phyloP scores from a whole-genome alignment of 805 yeast genomes.

The Ascoidea asiatica region DNA sequence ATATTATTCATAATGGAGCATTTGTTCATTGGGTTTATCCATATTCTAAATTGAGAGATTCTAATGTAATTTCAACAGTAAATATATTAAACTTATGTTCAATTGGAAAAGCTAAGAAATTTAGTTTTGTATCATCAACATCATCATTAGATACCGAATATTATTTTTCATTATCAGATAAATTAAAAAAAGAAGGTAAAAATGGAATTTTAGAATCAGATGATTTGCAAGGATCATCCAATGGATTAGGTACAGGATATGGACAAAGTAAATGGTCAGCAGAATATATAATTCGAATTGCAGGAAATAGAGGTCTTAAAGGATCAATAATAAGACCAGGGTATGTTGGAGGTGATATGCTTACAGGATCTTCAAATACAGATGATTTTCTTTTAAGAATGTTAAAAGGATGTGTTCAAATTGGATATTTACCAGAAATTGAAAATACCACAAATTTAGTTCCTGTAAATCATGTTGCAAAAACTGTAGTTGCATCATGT shows the following conservation, averaged over 20 bases:
- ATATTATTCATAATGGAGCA: constrained; percentile 92
- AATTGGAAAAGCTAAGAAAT: constrained; percentile 71
- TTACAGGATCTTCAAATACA: constrained; percentile 83
- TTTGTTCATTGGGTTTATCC: constrained; percentile 98
- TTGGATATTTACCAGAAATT: constrained; percentile 79
- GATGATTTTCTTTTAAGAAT: constrained; percentile 92
- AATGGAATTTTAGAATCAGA: constrained; percentile 75
- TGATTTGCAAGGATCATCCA: constrained; percentile 66
- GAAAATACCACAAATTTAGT: constrained; percentile 86
- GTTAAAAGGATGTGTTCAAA: constrained; percentile 87
- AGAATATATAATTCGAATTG: constrained; percentile 75
- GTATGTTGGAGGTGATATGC: constrained; percentile 78
- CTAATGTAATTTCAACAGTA: constrained; percentile 82
- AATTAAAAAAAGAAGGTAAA: constrained; percentile 45
- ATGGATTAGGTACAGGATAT: constrained; percentile 82
- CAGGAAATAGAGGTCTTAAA: constrained; percentile 75
- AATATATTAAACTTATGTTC: constrained; percentile 71
- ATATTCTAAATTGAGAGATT: constrained; percentile 76
- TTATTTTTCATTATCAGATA: constrained; percentile 66
- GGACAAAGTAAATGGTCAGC: constrained; percentile 99
- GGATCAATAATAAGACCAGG: constrained; percentile 95
- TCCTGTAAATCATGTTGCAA: constrained; percentile 97
- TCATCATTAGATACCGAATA: constrained; percentile 81
- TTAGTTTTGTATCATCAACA: constrained; percentile 90
- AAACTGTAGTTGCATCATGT: constrained; percentile 74